Base-by-base conservation (phyloP, 2,329 filamentous ascomycete species). In the Paecilomyces fulvus region DNA sequence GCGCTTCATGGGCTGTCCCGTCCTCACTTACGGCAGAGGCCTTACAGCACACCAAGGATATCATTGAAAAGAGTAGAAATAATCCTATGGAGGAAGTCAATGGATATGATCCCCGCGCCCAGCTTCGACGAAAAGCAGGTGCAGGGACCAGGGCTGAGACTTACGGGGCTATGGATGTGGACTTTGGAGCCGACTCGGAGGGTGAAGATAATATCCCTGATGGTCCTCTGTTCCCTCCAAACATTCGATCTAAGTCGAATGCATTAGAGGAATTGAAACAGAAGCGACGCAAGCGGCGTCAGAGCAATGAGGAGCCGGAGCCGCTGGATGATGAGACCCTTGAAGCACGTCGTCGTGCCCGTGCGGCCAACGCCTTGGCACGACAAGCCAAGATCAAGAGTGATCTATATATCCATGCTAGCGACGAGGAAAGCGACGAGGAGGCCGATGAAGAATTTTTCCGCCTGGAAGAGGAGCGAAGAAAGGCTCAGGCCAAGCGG, bases 381-480 rank as follows among this genome's bases (percentile, higher is more conserved):
- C 91, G 91, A 72, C 80, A 84, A 52, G 78, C 79, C 30, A 88
- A 87, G 68, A 88, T 94, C 74, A 97, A 96, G 78, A 95, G 89
- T 65, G 85, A 86, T 23, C 74, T 92, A 43, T 92, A 85, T 65
- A 88, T 99, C 53, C 83, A 87, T 57, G 85, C 87, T 37, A 90
- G 88, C 62, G 94, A 97, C 68, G 94, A 97, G 54, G 91, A 96
- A 63, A 86, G 82, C n/a, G 90, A 96, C 65, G 84, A 82, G 31
- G 90, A 91, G 51, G 82, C 83, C 56, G 83, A 89, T 72, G 77
- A 69, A 21, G 84, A 82, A 20, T 96, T 96, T 73, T 96, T 92
- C 72, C 84, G 81, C 2, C 80, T 83, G 14, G 92, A 96, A 73
- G 84, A 86, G 70, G 75, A 80, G 61, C 78, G 87, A 58, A 79